phyloP scores from a whole-genome alignment of 2,329 filamentous ascomycete species.

The Lachnellula arida region DNA sequence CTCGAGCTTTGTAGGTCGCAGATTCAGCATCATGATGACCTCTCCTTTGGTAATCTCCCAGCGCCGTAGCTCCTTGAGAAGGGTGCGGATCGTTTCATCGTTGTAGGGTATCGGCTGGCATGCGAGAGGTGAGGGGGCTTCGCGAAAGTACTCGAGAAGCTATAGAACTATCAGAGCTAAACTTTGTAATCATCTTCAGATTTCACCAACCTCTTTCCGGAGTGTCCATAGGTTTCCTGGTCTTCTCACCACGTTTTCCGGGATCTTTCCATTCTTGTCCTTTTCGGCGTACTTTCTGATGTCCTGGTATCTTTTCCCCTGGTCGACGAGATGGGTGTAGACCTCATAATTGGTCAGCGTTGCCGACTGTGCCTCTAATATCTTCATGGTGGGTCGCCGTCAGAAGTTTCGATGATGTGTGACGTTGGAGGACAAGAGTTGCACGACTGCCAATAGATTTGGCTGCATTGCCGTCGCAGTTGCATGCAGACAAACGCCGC shows the following conservation, averaged over 20 bases:
- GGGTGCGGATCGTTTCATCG: constrained; percentile 44
- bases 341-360: constrained; percentile 71
- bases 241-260: constrained; percentile 32
- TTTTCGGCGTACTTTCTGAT: constrained; percentile 33
- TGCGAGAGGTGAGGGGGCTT: constrained; percentile 50
- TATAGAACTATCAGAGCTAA: constrained; percentile 29
- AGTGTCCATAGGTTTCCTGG: constrained; percentile 57
- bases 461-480: not conserved
- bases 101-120: constrained; percentile 39
- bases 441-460: constrained; percentile 1
- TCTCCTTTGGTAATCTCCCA: constrained; percentile 64
- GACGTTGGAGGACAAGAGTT: not conserved
- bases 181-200: not conserved
- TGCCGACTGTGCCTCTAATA: constrained; percentile 66
- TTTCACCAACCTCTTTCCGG: constrained; percentile 48
- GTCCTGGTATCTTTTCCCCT: constrained; percentile 44
- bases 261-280: constrained; percentile 2
- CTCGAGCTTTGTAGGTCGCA: constrained; percentile 53
- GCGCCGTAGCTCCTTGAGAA: constrained; percentile 51
- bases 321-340: constrained; percentile 57
- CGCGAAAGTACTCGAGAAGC: constrained; percentile 57
- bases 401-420: not conserved
- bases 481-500: no score
- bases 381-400: constrained; percentile 47
- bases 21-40: constrained; percentile 63